Percentiles rank a stretch among this genome's conserved stretches.
These are phyloP conservation scores for Elsinoe australis DNA, from an alignment of 2,329 filamentous ascomycete genomes.

Conservation along the genomic window DNA sequence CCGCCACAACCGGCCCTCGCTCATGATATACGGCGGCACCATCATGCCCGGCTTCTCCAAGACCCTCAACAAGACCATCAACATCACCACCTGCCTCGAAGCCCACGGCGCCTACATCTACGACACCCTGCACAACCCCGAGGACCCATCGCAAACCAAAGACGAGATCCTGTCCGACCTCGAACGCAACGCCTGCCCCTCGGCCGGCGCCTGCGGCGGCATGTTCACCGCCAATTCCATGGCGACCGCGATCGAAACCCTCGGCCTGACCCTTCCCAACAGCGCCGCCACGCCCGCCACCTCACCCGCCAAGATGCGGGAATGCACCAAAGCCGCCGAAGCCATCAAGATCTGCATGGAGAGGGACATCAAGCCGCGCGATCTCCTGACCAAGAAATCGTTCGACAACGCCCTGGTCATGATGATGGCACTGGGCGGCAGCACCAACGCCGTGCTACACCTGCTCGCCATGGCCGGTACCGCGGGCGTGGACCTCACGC, in stretches of 20 bases:
- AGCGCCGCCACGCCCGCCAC: constrained; percentile 76
- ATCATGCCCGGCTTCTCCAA: constrained; percentile 80
- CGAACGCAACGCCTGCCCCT: constrained; percentile 68
- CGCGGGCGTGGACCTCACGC: constrained; percentile 65
- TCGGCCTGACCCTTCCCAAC: constrained; percentile 74
- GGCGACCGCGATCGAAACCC: constrained; percentile 82
- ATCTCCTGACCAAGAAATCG: constrained; percentile 68
- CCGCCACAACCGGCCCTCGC: constrained; percentile 79
- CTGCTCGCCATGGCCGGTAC: constrained; percentile 86
- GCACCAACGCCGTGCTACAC: constrained; percentile 82
- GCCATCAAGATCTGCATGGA: constrained; percentile 75
- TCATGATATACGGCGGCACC: constrained; percentile 93
- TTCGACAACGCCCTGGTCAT: constrained; percentile 86
- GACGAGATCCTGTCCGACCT: constrained; percentile 79
- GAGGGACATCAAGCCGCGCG: constrained; percentile 69
- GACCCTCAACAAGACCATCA: constrained; percentile 69
- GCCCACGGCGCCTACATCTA: constrained; percentile 77
- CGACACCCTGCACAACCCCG: constrained; percentile 61
- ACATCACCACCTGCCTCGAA: constrained; percentile 84
- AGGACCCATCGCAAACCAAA: constrained; percentile 59
- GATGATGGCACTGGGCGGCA: constrained; percentile 86
- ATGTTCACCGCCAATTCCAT: constrained; percentile 97
- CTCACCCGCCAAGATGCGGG: constrained; percentile 74
- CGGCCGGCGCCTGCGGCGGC: constrained; percentile 73
- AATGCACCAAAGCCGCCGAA: constrained; percentile 73